These are phyloP conservation scores for Globisporangium polare DNA, from an alignment of 352 stramenopile genomes.

Conservation along the genomic window DNA sequence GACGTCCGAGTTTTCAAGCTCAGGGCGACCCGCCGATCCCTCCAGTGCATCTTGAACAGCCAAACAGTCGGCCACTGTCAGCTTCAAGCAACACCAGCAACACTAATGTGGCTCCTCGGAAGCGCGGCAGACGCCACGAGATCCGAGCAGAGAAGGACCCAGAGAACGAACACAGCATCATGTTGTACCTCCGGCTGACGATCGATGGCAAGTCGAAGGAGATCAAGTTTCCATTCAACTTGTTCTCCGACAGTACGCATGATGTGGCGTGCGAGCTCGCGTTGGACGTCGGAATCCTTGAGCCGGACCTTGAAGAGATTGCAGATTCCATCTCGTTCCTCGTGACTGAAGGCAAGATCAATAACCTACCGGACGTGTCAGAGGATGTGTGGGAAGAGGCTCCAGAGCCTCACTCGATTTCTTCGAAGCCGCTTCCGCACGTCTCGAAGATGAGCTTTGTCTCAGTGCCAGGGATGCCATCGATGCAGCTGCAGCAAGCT, in stretches of 20 bases:
- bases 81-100: constrained; percentile 18
- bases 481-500: constrained; percentile 13
- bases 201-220: constrained; percentile 93
- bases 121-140: constrained; percentile 72
- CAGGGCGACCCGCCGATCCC: constrained; percentile 5
- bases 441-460: constrained; percentile 81
- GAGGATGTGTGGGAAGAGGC: constrained; percentile 87
- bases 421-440: constrained; percentile 68
- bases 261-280: constrained; percentile 95
- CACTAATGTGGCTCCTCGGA: constrained; percentile 20
- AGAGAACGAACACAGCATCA: constrained; percentile 77
- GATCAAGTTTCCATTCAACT: constrained; percentile 95
- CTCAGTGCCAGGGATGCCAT: constrained; percentile 13
- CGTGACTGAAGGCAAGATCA: constrained; percentile 83
- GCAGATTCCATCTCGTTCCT: constrained; percentile 91
- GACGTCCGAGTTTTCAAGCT: constrained; percentile 16
- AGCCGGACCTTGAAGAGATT: constrained; percentile 92
- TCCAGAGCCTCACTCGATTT: constrained; percentile 78
- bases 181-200: constrained; percentile 88
- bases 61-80: constrained; percentile 25
- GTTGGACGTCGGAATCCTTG: constrained; percentile 90
- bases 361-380: constrained; percentile 71
- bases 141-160: constrained; percentile 81
- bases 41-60: constrained; percentile 9
- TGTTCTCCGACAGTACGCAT: constrained; percentile 92